phyloP scores from a whole-genome alignment of 495 filamentous ascomycete species.

The Aspergillus mulundensis region DNA sequence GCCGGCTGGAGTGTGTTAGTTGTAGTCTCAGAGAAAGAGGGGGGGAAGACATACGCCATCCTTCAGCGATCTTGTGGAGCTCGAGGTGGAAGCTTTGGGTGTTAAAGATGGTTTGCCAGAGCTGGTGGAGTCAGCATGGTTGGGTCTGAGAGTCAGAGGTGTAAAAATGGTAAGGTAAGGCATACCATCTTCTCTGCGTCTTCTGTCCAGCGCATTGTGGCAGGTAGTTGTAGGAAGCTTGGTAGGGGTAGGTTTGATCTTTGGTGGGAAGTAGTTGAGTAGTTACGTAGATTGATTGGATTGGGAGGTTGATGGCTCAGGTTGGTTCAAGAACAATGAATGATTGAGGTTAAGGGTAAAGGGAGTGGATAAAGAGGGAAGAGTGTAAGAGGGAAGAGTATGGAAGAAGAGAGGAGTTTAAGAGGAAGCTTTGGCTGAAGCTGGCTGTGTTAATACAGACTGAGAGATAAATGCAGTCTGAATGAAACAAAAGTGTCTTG shows the following conservation, averaged over 20 bases:
- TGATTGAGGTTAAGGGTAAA: not conserved
- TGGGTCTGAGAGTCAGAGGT: too few relatives aligned
- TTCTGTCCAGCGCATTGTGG: constrained; percentile 10
- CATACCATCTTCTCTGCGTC: constrained; percentile 11
- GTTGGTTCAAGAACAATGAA: not conserved
- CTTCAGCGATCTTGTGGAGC: constrained; percentile 5
- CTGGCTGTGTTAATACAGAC: too few relatives aligned
- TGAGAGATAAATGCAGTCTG: too few relatives aligned
- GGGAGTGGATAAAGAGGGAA: not conserved
- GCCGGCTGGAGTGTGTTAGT: not conserved
- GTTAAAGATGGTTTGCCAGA: constrained; percentile 17
- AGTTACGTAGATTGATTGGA: not conserved
- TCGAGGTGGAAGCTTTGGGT: constrained; percentile 14
- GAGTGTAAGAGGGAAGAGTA: not conserved
- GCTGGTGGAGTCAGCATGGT: constrained; percentile 1
- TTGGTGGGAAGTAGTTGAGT: too few relatives aligned
- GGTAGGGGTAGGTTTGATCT: not conserved
- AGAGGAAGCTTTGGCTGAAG: too few relatives aligned
- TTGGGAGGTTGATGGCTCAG: not conserved
- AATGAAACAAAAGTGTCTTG: too few relatives aligned
- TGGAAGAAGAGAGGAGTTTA: not conserved
- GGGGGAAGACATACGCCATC: constrained; percentile 11
- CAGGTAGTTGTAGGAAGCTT: too few relatives aligned
- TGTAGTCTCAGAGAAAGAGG: not conserved
- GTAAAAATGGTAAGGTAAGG: not conserved